These are phyloP conservation scores for Xylariaceae sp. DNA, from an alignment of 2,329 filamentous ascomycete species.

Conservation along the genomic window DNA sequence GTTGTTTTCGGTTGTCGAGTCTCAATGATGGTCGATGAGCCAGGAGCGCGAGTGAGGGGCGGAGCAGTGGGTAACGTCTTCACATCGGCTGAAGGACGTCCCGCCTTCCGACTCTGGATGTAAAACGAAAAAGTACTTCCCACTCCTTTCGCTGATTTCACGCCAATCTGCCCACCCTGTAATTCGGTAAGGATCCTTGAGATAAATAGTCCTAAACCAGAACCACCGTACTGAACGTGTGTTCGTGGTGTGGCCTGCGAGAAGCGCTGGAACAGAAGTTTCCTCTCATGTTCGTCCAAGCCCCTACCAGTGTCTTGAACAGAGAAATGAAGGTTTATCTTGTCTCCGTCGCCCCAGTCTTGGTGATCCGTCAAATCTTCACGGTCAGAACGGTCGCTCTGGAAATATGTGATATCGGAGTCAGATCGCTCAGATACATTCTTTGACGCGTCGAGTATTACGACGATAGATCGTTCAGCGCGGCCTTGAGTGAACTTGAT, in stretches of 20 bases:
- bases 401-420: conserved; percentile 43
- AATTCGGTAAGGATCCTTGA: conserved; percentile 71
- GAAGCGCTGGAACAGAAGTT: conserved; percentile 63
- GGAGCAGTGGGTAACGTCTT: conserved; percentile 28
- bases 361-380: conserved; percentile 45
- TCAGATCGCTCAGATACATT: conserved; percentile 39
- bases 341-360: conserved; percentile 70
- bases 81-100: conserved; percentile 32
- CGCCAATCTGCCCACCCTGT: conserved; percentile 74
- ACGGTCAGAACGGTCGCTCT: conserved; percentile 36
- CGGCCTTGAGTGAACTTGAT: conserved; percentile 63
- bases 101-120: conserved; percentile 60
- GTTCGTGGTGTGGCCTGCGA: conserved; percentile 65
- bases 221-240: conserved; percentile 69
- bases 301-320: conserved; percentile 70
- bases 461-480: conserved; percentile 54
- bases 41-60: conserved; percentile 26
- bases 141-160: conserved; percentile 60
- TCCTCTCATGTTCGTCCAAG: conserved; percentile 60
- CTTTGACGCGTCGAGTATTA: conserved; percentile 61
- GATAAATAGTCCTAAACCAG: conserved; percentile 70
- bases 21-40: conserved; percentile 30
- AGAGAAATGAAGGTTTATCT: conserved; percentile 68
- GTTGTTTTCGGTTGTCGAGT: conserved; percentile 20
- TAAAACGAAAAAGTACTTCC: conserved; percentile 77